Evolutionary conservation across 2,329 filamentous ascomycete species (phyloP).

Genomic region (Polychaeton citri): DNA sequence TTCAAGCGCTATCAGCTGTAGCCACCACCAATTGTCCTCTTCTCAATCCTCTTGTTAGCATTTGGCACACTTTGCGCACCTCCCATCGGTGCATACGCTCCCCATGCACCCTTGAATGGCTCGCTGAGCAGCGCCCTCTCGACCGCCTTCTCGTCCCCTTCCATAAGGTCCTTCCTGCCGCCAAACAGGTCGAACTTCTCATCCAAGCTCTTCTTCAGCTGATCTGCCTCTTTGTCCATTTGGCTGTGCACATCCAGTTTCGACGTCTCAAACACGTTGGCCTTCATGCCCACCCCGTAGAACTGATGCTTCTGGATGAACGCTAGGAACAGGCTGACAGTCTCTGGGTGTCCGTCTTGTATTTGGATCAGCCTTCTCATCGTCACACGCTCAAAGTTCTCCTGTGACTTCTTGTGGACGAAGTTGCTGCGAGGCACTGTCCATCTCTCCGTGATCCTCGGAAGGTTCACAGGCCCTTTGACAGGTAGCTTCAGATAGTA

Average conservation of each 20-base stretch:
- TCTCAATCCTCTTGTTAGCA: conserved; percentile 5
- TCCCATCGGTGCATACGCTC: conserved; percentile 15
- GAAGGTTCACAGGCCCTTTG: conserved; percentile 72
- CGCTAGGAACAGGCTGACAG: conserved; percentile 81
- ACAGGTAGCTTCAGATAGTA: conserved; percentile 86
- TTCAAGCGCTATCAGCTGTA: neutral
- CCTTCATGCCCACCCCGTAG: conserved; percentile 97
- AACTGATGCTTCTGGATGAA: conserved; percentile 87
- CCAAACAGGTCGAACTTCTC: conserved; percentile 17
- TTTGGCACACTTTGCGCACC: conserved; percentile 10
- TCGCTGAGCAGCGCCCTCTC: conserved; percentile 11
- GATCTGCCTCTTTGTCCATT: conserved; percentile 22
- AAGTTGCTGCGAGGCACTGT: conserved; percentile 82
- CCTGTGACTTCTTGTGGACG: conserved; percentile 92
- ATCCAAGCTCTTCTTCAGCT: conserved; percentile 13
- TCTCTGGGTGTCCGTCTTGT: conserved; percentile 77
- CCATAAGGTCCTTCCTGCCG: conserved; percentile 13
- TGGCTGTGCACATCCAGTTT: conserved; percentile 25
- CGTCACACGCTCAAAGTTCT: conserved; percentile 93
- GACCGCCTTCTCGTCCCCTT: conserved; percentile 9
- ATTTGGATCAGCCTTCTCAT: conserved; percentile 79
- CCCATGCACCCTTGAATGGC: conserved; percentile 18
- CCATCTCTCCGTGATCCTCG: conserved; percentile 81
- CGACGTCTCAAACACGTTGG: conserved; percentile 86
- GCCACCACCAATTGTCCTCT: neutral